Conservation (phyloP, 2,329 filamentous ascomycete species). For the Beauveria sp. region DNA sequence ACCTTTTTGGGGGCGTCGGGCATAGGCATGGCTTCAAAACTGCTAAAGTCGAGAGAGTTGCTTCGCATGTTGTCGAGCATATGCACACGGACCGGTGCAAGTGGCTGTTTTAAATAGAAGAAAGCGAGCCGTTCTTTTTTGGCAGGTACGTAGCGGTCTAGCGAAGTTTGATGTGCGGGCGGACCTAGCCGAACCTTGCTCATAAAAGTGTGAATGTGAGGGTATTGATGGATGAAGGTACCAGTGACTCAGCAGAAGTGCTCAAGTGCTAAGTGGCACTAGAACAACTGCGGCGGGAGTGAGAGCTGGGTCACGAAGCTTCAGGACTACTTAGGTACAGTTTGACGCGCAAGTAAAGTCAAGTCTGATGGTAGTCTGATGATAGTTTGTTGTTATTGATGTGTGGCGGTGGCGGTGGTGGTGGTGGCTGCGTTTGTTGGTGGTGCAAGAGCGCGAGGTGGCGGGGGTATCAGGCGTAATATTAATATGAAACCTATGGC, state of each 20-base stretch:
- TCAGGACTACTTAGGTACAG: no score
- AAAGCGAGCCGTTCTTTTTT: not conserved
- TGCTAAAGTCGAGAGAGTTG: conserved; percentile 7
- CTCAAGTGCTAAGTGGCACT: not conserved
- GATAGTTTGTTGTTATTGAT: not conserved
- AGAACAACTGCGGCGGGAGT: not conserved
- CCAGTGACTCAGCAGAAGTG: not conserved
- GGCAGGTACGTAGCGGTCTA: not conserved
- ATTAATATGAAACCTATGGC: not conserved
- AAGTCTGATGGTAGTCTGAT: not conserved
- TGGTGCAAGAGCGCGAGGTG: not conserved
- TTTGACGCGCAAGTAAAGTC: not conserved
- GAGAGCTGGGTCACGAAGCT: no score
- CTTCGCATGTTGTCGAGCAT: not conserved
- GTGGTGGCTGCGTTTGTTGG: not conserved
- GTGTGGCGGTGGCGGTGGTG: not conserved
- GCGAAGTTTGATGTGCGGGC: not conserved
- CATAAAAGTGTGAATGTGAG: not conserved
- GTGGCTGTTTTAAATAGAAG: not conserved
- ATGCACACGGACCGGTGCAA: not conserved
- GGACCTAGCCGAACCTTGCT: not conserved
- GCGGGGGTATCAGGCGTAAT: no score
- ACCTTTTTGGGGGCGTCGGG: conserved; percentile 9
- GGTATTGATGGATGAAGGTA: not conserved
- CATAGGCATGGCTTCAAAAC: conserved; percentile 1